Evolutionary conservation across 371 early-diverging fungal genomes (phyloP).

Genomic region (Rhizopus delemar): DNA sequence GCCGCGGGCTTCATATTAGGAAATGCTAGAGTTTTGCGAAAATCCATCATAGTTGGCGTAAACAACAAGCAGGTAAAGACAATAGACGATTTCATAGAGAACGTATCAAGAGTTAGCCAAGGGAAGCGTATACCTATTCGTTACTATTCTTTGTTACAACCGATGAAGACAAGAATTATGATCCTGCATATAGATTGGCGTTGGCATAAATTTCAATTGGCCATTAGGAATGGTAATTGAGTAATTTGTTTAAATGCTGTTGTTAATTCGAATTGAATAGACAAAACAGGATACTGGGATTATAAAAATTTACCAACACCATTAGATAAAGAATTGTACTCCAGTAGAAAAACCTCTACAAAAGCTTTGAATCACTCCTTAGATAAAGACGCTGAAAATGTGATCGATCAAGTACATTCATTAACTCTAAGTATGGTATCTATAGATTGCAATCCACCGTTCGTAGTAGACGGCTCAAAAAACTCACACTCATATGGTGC

Average conservation of each 20-base stretch:
- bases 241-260: neutral
- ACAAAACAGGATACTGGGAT: constrained; percentile 82
- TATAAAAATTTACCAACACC: constrained; percentile 61
- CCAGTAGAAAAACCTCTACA: neutral
- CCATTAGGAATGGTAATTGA: constrained; percentile 73
- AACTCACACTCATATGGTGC: constrained; percentile 68
- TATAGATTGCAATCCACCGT: constrained; percentile 71
- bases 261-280: constrained; percentile 20
- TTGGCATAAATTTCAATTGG: constrained; percentile 80
- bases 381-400: neutral
- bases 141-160: constrained; percentile 66
- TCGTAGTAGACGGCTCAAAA: constrained; percentile 72
- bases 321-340: constrained; percentile 2
- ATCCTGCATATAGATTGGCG: constrained; percentile 80
- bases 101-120: constrained; percentile 67
- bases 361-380: neutral
- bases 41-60: constrained; percentile 65
- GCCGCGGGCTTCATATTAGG: constrained; percentile 71
- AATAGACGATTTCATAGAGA: constrained; percentile 76
- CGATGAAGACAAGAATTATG: constrained; percentile 70
- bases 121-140: constrained; percentile 80
- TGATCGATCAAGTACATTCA: constrained; percentile 7
- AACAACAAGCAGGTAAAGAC: constrained; percentile 72
- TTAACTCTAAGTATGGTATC: constrained; percentile 51
- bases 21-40: constrained; percentile 59